phyloP scores from a whole-genome alignment of 2,329 filamentous ascomycete genomes.

The Trichoderma asperellum region DNA sequence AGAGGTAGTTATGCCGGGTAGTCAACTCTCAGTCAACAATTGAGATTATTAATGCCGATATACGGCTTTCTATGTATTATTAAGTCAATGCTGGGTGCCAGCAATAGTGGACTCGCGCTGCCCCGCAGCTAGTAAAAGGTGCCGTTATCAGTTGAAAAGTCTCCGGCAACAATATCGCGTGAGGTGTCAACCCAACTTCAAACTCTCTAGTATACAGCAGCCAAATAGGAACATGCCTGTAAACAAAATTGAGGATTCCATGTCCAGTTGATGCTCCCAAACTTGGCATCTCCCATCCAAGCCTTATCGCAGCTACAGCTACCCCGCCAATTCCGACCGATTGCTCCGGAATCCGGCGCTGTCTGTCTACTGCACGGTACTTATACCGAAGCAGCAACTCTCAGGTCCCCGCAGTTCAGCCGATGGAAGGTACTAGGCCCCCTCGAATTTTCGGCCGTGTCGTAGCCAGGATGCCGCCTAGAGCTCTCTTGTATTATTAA shows the following conservation, averaged over 20 bases:
- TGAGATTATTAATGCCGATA: neutral
- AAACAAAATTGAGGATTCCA: neutral
- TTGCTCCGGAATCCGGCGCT: neutral
- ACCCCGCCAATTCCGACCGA: neutral
- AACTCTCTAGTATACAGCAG: neutral
- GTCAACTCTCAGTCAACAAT: neutral
- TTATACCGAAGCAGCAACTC: neutral
- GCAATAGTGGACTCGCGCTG: neutral
- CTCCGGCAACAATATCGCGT: neutral
- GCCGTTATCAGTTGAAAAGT: neutral
- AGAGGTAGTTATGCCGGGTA: neutral
- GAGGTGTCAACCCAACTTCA: neutral
- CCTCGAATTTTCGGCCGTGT: slow-evolving; percentile 38
- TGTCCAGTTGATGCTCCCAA: neutral
- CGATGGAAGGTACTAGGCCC: slow-evolving; percentile 40
- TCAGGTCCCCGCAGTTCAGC: slow-evolving; percentile 33
- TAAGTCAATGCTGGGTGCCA: neutral
- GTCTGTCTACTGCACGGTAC: neutral
- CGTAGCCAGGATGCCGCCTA: slow-evolving; percentile 38
- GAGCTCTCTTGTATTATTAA: slow-evolving; percentile 28
- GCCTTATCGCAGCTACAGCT: neutral
- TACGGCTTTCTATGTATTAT: neutral
- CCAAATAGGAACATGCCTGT: neutral
- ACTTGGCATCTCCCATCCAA: neutral
- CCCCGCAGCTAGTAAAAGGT: neutral